Percentiles rank a stretch among this genome's conserved stretches.
Evolutionary conservation across 2,329 filamentous ascomycete genomes (phyloP).

Genomic region (Xylariaceae sp.): DNA sequence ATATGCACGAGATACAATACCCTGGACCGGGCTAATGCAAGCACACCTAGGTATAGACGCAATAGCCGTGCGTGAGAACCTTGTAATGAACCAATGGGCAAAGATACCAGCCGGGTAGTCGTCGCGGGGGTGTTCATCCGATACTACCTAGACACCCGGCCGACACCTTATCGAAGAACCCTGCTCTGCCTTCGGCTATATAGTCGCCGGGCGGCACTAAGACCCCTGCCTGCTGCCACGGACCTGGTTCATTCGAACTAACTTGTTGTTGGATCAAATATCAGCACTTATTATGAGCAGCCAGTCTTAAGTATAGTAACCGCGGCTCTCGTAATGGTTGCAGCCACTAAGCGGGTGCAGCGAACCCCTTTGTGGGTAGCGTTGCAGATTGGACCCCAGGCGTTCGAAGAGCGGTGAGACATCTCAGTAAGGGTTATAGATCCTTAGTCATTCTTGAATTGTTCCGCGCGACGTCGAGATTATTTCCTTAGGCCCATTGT

Average conservation of each 20-base stretch:
- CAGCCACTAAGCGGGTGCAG: neutral
- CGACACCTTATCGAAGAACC: neutral
- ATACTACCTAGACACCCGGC: too few relatives aligned
- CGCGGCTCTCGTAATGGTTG: neutral
- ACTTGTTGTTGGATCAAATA: neutral
- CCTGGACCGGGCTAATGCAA: neutral
- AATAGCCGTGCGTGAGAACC: neutral
- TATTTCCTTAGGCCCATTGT: too few relatives aligned
- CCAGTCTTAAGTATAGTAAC: neutral
- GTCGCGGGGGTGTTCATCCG: too few relatives aligned
- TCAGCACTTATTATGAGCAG: neutral
- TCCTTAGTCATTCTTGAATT: too few relatives aligned
- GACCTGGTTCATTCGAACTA: neutral
- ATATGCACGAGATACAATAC: neutral
- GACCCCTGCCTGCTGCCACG: neutral
- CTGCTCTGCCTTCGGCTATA: neutral
- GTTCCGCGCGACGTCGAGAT: too few relatives aligned
- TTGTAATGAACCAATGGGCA: too few relatives aligned
- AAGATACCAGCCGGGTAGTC: neutral
- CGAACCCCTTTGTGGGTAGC: neutral
- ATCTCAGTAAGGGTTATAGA: too few relatives aligned
- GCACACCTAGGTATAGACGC: neutral
- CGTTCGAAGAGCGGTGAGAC: too few relatives aligned
- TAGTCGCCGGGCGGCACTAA: neutral
- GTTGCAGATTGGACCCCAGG: too few relatives aligned